These are phyloP conservation scores for Tulasnella sp. DNA, from an alignment of 768 basidiomycete genomes.

Conservation along the genomic window DNA sequence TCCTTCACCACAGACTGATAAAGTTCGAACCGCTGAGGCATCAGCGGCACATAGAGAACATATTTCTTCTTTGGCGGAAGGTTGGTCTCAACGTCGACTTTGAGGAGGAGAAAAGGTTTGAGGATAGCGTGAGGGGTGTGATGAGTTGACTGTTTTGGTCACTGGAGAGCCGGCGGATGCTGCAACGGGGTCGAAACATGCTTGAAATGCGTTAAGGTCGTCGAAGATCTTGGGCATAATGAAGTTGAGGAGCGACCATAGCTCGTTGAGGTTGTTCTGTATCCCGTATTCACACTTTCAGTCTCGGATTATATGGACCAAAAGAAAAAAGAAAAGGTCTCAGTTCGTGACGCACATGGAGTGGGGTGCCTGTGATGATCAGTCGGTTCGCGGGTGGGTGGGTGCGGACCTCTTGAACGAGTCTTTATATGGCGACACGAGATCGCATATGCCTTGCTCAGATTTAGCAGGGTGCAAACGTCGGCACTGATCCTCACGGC, in stretches of 20 bases:
- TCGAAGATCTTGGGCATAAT: conserved; percentile 90
- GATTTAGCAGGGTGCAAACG: no score
- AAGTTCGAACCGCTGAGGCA: conserved; percentile 63
- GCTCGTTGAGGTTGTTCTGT: conserved; percentile 88
- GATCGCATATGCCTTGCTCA: no score
- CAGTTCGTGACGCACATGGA: conserved; percentile 56
- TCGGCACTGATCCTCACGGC: no score
- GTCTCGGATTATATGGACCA: neutral
- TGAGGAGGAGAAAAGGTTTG: conserved; percentile 89
- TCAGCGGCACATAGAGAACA: conserved; percentile 84
- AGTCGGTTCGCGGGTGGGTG: conserved; percentile 77
- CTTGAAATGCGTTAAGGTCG: conserved; percentile 80
- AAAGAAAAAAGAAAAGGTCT: neutral
- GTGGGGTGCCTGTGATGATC: conserved; percentile 91
- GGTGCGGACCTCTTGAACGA: conserved; percentile 83
- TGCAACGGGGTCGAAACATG: conserved; percentile 45
- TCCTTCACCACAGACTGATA: conserved; percentile 73
- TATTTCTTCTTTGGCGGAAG: conserved; percentile 94
- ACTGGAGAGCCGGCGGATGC: conserved; percentile 36
- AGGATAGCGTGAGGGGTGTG: conserved; percentile 79
- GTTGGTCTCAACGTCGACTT: conserved; percentile 81
- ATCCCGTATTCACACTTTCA: no score
- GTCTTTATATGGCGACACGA: conserved; percentile 26
- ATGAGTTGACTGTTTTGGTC: conserved; percentile 59
- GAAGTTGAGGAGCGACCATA: conserved; percentile 94